These are phyloP conservation scores for Tricholomella constricta DNA, from an alignment of 768 basidiomycete species.

Conservation along the genomic window DNA sequence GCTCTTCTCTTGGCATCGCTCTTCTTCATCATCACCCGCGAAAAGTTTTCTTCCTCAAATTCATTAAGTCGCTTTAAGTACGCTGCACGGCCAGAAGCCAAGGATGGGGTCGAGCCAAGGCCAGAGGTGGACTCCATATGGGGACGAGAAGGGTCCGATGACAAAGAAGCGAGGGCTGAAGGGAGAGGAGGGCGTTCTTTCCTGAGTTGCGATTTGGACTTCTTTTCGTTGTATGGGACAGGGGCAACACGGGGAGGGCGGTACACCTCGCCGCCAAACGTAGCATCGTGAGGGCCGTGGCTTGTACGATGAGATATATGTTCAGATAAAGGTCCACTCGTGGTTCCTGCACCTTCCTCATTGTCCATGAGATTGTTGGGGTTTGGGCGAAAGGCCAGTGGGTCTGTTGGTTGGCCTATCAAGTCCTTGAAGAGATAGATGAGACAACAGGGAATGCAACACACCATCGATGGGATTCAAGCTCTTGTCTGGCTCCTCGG, in stretches of 20 bases:
- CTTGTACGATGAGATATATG: background rate
- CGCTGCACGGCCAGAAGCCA: slow-evolving; percentile 67
- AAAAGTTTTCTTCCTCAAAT: slow-evolving; percentile 96
- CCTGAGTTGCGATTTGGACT: slow-evolving; percentile 49
- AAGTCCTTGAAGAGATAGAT: background rate
- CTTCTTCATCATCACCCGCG: slow-evolving; percentile 88
- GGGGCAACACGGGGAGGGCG: slow-evolving; percentile 88
- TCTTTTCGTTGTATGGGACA: slow-evolving; percentile 70
- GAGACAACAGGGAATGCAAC: slow-evolving; percentile 16
- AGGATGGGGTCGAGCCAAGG: slow-evolving; percentile 60
- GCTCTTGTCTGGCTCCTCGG: slow-evolving; percentile 57
- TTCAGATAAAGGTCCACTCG: slow-evolving; percentile 3
- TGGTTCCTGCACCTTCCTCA: slow-evolving; percentile 26
- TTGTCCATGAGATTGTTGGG: slow-evolving; percentile 67
- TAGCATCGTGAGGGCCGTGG: background rate
- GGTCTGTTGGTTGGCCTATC: slow-evolving; percentile 57
- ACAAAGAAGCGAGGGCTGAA: slow-evolving; percentile 61
- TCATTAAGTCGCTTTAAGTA: slow-evolving; percentile 80
- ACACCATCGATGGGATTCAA: slow-evolving; percentile 59
- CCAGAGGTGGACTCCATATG: slow-evolving; percentile 74
- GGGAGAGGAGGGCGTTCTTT: slow-evolving; percentile 59
- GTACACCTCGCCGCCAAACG: slow-evolving; percentile 57
- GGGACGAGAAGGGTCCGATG: slow-evolving; percentile 70
- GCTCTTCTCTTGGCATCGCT: slow-evolving; percentile 70
- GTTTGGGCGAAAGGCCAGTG: slow-evolving; percentile 90